Conservation (phyloP, 441 rosid genomes). For the Arabidopsis hybrid region DNA sequence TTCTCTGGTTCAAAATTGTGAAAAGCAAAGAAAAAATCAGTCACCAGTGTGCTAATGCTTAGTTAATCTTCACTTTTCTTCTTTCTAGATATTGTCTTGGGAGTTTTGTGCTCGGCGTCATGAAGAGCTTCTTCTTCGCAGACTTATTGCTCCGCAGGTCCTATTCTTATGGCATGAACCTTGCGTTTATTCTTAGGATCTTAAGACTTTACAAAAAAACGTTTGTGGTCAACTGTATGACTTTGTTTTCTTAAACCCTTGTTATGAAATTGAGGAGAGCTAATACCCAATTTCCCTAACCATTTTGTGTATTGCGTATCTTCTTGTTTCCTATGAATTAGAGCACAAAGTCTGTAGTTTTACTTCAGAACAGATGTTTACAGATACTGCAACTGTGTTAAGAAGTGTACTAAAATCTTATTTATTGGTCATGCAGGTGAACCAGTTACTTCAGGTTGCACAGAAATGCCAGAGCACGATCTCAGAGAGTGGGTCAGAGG, state of each 20-base stretch:
- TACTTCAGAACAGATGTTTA: background rate
- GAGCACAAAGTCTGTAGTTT: no score
- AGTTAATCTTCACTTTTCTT: slow-evolving; percentile 25
- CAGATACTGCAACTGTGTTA: slow-evolving; percentile 14
- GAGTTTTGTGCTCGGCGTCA: slow-evolving; percentile 94
- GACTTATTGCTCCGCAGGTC: slow-evolving; percentile 96
- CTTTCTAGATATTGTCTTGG: slow-evolving; percentile 84
- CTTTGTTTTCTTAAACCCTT: background rate
- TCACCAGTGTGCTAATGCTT: background rate
- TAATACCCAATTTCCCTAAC: background rate
- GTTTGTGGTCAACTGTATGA: background rate
- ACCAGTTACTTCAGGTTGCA: slow-evolving; percentile 88
- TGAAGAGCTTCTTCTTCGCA: slow-evolving; percentile 94
- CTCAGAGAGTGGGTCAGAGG: slow-evolving; percentile 85
- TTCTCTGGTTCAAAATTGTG: slow-evolving; percentile 2
- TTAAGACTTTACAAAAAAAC: slow-evolving; percentile 5
- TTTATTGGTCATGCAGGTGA: slow-evolving; percentile 60
- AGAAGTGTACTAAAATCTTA: slow-evolving; percentile 12
- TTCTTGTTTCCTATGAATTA: slow-evolving; percentile 3
- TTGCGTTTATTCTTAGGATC: slow-evolving; percentile 6
- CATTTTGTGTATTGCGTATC: background rate
- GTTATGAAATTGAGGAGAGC: background rate
- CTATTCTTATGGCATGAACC: slow-evolving; percentile 15
- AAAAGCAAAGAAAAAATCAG: background rate
- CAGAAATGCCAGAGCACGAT: slow-evolving; percentile 94